phyloP scores from a whole-genome alignment of 176 grass and related monocot genomes.

The Phoenix dactylifera region DNA sequence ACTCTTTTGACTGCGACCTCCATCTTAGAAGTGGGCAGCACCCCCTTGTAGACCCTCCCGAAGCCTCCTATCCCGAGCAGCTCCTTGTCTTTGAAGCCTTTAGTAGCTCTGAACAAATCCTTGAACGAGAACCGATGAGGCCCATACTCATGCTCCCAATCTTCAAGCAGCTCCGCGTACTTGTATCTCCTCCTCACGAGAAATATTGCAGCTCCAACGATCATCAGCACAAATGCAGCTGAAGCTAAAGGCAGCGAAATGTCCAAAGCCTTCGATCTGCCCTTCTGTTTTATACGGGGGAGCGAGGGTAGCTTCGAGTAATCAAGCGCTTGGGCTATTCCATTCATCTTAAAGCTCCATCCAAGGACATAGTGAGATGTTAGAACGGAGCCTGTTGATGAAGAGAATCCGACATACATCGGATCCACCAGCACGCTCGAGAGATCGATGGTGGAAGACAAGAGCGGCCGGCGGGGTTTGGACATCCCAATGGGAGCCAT shows the following conservation, averaged over 20 bases:
- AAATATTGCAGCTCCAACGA: background rate
- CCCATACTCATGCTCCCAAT: slow-evolving; percentile 12
- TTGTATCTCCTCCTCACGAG: background rate
- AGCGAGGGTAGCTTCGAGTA: slow-evolving; percentile 3
- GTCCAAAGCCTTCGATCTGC: background rate
- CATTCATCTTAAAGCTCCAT: slow-evolving; percentile 15
- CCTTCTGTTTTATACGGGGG: background rate
- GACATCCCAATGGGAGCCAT: background rate
- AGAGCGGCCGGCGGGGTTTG: slow-evolving; percentile 5
- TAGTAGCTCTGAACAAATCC: slow-evolving; percentile 6
- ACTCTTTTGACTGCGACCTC: slow-evolving; percentile 15
- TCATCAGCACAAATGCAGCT: background rate
- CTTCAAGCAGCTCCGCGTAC: slow-evolving; percentile 10
- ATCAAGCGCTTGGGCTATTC: background rate
- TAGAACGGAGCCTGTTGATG: background rate
- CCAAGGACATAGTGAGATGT: slow-evolving; percentile 16
- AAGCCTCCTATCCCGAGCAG: slow-evolving; percentile 8
- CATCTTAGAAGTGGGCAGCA: background rate
- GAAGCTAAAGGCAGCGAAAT: background rate
- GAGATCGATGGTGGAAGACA: slow-evolving; percentile 7
- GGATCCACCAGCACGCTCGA: slow-evolving; percentile 1
- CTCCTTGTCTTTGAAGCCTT: slow-evolving; percentile 2
- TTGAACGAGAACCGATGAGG: slow-evolving; percentile 3
- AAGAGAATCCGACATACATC: slow-evolving; percentile 14
- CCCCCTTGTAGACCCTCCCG: slow-evolving; percentile 12